phyloP scores from a whole-genome alignment of 2,329 filamentous ascomycete species.

The Sordariomycetes sp. region DNA sequence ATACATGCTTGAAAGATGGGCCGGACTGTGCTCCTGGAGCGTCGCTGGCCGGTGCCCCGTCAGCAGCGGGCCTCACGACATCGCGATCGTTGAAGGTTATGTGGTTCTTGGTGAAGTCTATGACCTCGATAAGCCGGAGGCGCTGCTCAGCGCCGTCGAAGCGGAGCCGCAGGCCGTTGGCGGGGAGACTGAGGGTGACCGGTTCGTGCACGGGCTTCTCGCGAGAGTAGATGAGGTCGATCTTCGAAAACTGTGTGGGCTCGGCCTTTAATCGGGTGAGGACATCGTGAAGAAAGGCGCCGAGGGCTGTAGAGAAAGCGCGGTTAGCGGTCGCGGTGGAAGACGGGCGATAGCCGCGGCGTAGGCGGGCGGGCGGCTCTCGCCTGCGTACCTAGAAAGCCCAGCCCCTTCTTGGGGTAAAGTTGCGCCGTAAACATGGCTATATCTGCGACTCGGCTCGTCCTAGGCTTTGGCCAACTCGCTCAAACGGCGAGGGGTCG shows the following conservation, averaged over 20 bases:
- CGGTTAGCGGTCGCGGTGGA: not conserved
- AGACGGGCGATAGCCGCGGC: not conserved
- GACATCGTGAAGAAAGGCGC: conserved; percentile 83
- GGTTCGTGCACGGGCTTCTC: conserved; percentile 63
- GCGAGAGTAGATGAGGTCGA: conserved; percentile 76
- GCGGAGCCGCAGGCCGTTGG: conserved; percentile 78
- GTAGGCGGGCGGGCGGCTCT: not conserved
- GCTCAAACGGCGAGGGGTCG: not conserved
- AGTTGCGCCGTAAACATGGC: conserved; percentile 50
- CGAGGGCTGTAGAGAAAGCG: conserved; percentile 52
- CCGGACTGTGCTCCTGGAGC: conserved; percentile 28
- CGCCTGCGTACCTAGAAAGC: conserved; percentile 38
- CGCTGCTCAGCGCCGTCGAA: conserved; percentile 94
- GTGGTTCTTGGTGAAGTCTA: conserved; percentile 78
- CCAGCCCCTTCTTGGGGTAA: conserved; percentile 53
- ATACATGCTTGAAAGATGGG: conserved; percentile 79
- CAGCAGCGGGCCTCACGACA: conserved; percentile 53
- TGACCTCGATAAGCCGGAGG: conserved; percentile 78
- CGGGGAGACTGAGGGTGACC: conserved; percentile 63
- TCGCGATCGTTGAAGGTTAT: conserved; percentile 74
- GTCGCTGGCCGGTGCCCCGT: conserved; percentile 18
- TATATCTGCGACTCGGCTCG: conserved; percentile 17
- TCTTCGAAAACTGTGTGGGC: conserved; percentile 68
- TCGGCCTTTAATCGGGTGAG: conserved; percentile 82
- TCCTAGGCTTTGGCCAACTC: not conserved